These are phyloP conservation scores for Rhizopogon vinicolor DNA, from an alignment of 768 basidiomycete genomes.

Conservation along the genomic window DNA sequence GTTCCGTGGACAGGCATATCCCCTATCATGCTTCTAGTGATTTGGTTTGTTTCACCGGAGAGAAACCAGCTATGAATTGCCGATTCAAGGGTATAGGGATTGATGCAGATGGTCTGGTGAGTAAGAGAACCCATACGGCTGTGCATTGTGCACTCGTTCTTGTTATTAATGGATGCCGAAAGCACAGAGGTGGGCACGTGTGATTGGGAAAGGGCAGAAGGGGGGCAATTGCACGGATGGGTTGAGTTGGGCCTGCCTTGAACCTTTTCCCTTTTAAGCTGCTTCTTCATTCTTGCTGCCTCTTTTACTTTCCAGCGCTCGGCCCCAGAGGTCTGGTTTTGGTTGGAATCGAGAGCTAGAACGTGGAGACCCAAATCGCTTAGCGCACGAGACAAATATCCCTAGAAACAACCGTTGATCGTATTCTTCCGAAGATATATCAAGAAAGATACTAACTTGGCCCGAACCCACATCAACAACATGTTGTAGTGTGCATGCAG, in stretches of 20 bases:
- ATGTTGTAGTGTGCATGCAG: slow-evolving; percentile 26
- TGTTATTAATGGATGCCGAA: neutral
- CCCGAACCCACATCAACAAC: slow-evolving; percentile 75
- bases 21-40: neutral
- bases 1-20: neutral
- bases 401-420: slow-evolving; percentile 31
- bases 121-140: slow-evolving; percentile 35
- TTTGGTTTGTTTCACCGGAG: slow-evolving; percentile 1
- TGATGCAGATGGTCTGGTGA: slow-evolving; percentile 55
- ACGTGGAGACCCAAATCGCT: slow-evolving; percentile 37
- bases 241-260: neutral
- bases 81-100: slow-evolving; percentile 38
- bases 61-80: slow-evolving; percentile 52
- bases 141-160: neutral
- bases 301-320: slow-evolving; percentile 35
- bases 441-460: slow-evolving; percentile 38
- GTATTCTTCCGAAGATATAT: neutral
- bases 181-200: neutral
- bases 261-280: slow-evolving; percentile 5
- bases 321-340: slow-evolving; percentile 56
- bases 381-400: slow-evolving; percentile 55
- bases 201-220: neutral
- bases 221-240: neutral
- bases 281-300: slow-evolving; percentile 13
- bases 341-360: slow-evolving; percentile 64